These are phyloP conservation scores for Symbiodinium natans DNA, from an alignment of 73 alveolate genomes.

Conservation along the genomic window DNA sequence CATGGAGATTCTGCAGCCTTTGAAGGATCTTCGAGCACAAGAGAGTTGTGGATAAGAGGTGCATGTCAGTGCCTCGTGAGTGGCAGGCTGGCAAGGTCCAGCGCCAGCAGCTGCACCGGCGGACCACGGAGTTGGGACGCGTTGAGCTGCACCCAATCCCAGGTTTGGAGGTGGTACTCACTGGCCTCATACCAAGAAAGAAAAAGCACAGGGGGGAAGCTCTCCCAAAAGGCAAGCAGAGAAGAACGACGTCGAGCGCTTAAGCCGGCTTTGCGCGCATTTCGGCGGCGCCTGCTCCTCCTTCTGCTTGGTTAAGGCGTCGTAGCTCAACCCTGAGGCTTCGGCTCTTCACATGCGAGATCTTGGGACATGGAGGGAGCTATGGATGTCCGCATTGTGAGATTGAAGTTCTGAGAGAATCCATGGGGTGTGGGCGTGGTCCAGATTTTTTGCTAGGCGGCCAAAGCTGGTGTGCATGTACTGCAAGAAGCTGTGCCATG, in stretches of 20 bases:
- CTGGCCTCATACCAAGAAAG: background rate
- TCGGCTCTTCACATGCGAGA: too few relatives aligned
- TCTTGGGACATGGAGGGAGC: too few relatives aligned
- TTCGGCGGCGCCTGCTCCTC: background rate
- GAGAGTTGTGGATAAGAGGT: background rate
- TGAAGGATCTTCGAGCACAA: background rate
- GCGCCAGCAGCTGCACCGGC: background rate
- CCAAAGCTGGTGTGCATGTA: background rate
- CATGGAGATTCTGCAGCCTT: background rate
- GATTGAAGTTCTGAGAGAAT: too few relatives aligned
- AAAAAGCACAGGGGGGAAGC: too few relatives aligned
- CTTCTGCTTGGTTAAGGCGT: background rate
- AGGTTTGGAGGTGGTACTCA: background rate
- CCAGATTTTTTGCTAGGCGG: background rate
- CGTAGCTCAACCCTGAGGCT: background rate
- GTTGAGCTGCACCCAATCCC: conserved; percentile 1
- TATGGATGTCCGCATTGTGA: too few relatives aligned
- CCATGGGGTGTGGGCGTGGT: too few relatives aligned
- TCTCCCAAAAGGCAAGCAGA: too few relatives aligned
- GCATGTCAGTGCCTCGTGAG: background rate
- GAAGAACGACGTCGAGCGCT: too few relatives aligned
- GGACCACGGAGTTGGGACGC: background rate
- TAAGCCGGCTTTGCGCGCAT: background rate
- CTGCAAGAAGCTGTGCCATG: conserved; percentile 1
- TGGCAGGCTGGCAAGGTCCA: background rate